Base-by-base conservation (phyloP, 768 basidiomycete genomes). In the Sutorius australiensis region DNA sequence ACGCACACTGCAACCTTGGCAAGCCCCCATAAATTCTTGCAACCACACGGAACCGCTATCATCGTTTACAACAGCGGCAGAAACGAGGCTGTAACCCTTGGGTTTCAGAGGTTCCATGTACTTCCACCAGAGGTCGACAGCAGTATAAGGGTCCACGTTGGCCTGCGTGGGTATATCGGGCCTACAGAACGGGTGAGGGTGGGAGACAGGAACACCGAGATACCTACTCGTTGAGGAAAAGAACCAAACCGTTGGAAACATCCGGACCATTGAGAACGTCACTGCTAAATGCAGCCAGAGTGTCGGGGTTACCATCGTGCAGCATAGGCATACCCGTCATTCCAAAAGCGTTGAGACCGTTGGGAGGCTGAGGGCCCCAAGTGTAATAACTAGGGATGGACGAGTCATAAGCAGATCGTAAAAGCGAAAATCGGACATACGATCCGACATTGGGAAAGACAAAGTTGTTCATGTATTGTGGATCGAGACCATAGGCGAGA, bases 211-310 rank as follows among this genome's bases (percentile, higher is more conserved):
- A 47, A 30, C 6, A 6, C 5, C 3, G 14, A 5, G 46, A 39
- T 19, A 56, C 83, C 11, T 53, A 92, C 92, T 93, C 93, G 62
- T 95, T 97, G 65, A 78, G 69, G 48, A 83, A 86, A 19, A 87
- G 58, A 37, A 76, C 80, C 48, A 62, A 61, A 21, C 69, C 60
- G 48, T 82, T 78, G 61, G 8, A 3, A 37, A 0, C 2, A 37
- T 37, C 36, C n/a, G 36, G 36, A 37, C 36, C 36, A 9, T 37
- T 6, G 40, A 73, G 66, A 21, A 83, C 79, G 33, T 66, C 51
- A 0, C 60, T 60, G 52, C 72, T 56, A 66, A 87, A 87, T 1
- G 75, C 71, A 3, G 6, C 40, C 24, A 24, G 24, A 24, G 24
- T 24, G 24, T n/a, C n/a, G 24, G 24, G 24, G 24, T 2, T 24